Evolutionary conservation across 805 yeast species (phyloP), one percentile per base, ranked within the genome.

Genomic region (Candida patagonica): DNA sequence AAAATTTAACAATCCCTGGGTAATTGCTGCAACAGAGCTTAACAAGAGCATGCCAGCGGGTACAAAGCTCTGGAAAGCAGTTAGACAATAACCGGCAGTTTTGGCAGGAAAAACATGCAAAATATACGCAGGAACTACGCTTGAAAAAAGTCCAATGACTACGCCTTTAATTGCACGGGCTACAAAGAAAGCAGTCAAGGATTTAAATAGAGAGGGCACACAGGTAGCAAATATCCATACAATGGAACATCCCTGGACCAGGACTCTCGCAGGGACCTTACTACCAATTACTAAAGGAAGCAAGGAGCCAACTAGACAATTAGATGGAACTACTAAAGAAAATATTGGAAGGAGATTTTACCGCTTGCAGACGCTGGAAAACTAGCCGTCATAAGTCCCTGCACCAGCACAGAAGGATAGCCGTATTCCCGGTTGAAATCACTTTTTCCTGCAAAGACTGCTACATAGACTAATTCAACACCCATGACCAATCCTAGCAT

Each of bases 91-190:
- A 12, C 12, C 33, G 24, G 36, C 22, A 36, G 21, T 26, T 5
- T 33, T 22, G 3, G 20, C 30, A 16, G 33, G 17, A 31, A 38
- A 42, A 5, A 37, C 42, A 26, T 42, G 37, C 9, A 13, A 24
- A 20, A 42, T 23, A 32, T 37, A 42, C 6, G 25, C 17, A 13
- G 45, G 45, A 15, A 42, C 15, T 20, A 38, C 15, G 8, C 42
- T 27, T 2, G 45, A 42, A 17, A 38, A 34, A 10, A 42, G 21
- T 4, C 45, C 45, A 15, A 42, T 13, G 2, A 39, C 22, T 6
- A 37, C 22, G 16, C 45, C 42, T 33, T 42, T 42, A 7, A 42
- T 13, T 9, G 35, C 24, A 10, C 45, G 31, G 3, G 42, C 42
- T 2, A 38, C 6, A 9, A 42, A 29, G 13, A 29, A 29, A 7